Evolutionary conservation across 163 green algal species (phyloP), one percentile per base, ranked within the genome.

Genomic region (Coccomyxa subellipsoidea): DNA sequence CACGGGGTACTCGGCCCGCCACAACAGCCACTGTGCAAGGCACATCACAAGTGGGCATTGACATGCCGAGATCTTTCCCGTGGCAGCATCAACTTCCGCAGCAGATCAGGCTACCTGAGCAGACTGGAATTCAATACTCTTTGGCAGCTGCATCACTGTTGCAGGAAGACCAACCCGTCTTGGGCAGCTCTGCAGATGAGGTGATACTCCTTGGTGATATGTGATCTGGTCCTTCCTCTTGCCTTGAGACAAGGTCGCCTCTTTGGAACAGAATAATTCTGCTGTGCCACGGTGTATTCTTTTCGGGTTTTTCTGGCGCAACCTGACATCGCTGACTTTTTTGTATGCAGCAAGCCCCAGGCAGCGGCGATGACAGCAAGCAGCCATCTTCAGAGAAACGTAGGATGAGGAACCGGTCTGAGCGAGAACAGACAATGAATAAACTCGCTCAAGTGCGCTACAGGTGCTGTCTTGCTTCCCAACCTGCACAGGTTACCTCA

Each of bases 371-470:
- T 59, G 47, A 59, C 47, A 59, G 47, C 47, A 18, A 59, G 47
- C 47, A 18, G 47, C 47, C 47, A 18, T 27, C 15, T 18, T 27
- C 47, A 7, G 47, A 59, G 47, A 59, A 59, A 18, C 27, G 66
- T 23, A 73, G 66, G 10, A 73, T 35, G 18, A 32, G n/a, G 8
- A 36, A 36, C 7, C 27, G 66, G 66, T 73, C 66, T 35, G 66
- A 34, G 66, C 66, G 66, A 18, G 29, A 73, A 23, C 66, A 73
- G 8, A 34, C 27, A 1, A 32, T 73, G 29, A 73, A 73, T 23
- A 73, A 73, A 23, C 29, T 34, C n/a, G 66, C 66, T 8, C 66
- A 73, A 73, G 66, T 73, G 66, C 66, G 66, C 66, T 73, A 73
- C 66, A 73, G 66, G 66, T 73, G 27, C 29, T 34, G 47, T 18